These are phyloP conservation scores for Micractinium conductrix DNA, from an alignment of 139 green algal genomes.

Conservation along the genomic window DNA sequence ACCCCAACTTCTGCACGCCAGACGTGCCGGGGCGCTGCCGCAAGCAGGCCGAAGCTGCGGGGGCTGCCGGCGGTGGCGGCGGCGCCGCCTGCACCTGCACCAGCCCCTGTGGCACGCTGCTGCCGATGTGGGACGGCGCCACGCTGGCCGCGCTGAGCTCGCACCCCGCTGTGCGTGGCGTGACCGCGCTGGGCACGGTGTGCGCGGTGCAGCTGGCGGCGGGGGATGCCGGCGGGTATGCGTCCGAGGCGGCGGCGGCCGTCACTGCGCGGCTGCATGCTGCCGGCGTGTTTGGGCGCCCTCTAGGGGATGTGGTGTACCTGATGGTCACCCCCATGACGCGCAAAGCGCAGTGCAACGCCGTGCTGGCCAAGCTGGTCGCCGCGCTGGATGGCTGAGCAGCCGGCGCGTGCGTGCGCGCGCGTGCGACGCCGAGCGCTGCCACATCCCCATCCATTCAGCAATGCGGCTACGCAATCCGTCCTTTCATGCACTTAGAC, in stretches of 20 bases:
- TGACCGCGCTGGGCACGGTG: conserved; percentile 84
- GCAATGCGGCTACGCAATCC: too few species aligned
- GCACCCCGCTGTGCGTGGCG: conserved; percentile 61
- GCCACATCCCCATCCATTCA: too few species aligned
- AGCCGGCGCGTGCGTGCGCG: too few species aligned
- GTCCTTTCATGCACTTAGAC: too few species aligned
- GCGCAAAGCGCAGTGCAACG: conserved; percentile 40
- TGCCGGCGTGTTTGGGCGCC: conserved; percentile 80
- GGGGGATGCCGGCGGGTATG: conserved; percentile 52
- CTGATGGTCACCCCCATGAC: conserved; percentile 90
- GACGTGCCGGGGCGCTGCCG: background rate
- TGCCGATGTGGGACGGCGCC: conserved; percentile 75
- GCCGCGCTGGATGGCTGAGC: conserved; percentile 48
- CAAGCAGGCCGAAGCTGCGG: background rate
- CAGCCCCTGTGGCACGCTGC: conserved; percentile 60
- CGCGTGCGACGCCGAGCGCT: too few species aligned
- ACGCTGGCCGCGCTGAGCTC: conserved; percentile 61
- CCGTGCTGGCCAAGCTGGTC: conserved; percentile 58
- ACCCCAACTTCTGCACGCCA: conserved; percentile 78
- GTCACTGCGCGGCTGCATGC: conserved; percentile 56
- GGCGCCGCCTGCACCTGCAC: background rate
- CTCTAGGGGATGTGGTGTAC: conserved; percentile 93
- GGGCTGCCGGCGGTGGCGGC: background rate
- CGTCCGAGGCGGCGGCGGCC: conserved; percentile 49
- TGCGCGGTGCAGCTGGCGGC: conserved; percentile 82